These are phyloP conservation scores for Cladosporium oxysporum DNA, from an alignment of 2,329 filamentous ascomycete species.

Conservation along the genomic window DNA sequence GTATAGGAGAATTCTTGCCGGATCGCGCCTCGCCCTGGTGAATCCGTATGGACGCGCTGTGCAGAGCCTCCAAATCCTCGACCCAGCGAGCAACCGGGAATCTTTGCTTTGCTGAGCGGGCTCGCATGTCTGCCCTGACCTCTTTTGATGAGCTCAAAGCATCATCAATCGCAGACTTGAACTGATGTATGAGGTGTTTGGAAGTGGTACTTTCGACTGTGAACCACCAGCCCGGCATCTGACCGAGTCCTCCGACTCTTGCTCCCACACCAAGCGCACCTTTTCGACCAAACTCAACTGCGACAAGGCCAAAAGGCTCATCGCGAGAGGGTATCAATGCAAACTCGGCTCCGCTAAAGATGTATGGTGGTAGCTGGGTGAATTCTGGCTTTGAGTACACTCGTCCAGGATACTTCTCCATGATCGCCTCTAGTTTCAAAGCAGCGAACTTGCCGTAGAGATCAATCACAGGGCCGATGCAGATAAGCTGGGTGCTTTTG, in stretches of 20 bases:
- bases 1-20: not conserved
- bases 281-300: conserved; percentile 69
- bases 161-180: conserved; percentile 62
- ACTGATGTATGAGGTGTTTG: conserved; percentile 64
- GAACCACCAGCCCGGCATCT: conserved; percentile 73
- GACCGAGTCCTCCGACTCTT: conserved; percentile 65
- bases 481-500: conserved; percentile 62
- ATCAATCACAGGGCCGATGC: conserved; percentile 66
- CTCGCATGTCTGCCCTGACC: conserved; percentile 63
- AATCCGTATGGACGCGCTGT: conserved; percentile 60
- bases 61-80: conserved; percentile 63
- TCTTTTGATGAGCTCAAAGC: conserved; percentile 59
- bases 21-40: conserved; percentile 39
- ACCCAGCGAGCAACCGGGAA: conserved; percentile 70
- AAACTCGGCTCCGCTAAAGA: conserved; percentile 69
- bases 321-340: conserved; percentile 68
- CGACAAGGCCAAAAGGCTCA: conserved; percentile 69
- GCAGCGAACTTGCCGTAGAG: conserved; percentile 69
- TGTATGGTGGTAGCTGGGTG: conserved; percentile 64
- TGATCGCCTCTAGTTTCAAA: conserved; percentile 63
- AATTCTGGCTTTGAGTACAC: conserved; percentile 69
- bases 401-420: conserved; percentile 64
- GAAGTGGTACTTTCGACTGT: conserved; percentile 67
- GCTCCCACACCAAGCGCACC: conserved; percentile 67
- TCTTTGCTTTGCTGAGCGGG: conserved; percentile 63